phyloP scores from a whole-genome alignment of 495 filamentous ascomycete genomes.

The Aspergillus mulundensis region DNA sequence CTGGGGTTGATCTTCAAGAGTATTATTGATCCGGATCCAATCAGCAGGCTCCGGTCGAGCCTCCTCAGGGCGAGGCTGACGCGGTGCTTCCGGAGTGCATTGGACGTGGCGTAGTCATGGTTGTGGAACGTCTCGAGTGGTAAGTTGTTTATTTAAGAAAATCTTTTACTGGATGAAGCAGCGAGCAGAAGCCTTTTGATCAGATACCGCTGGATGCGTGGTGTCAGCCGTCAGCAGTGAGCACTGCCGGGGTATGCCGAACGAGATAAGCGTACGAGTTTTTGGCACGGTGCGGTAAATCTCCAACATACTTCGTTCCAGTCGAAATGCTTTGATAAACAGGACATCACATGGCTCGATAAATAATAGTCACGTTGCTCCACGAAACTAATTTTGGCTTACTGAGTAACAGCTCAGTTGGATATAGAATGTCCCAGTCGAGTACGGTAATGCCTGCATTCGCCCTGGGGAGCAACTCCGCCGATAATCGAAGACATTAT shows the following conservation, averaged over 20 bases:
- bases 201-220: neutral
- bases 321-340: neutral
- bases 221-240: neutral
- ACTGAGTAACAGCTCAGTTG: neutral
- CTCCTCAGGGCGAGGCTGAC: neutral
- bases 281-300: neutral
- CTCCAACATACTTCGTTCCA: neutral
- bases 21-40: neutral
- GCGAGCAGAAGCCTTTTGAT: neutral
- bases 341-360: slow-evolving; percentile 1
- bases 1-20: neutral
- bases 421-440: neutral
- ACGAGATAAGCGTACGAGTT: neutral
- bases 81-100: neutral
- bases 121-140: neutral
- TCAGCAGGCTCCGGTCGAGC: neutral
- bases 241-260: slow-evolving; percentile 1
- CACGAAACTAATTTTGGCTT: neutral
- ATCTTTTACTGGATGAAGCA: neutral
- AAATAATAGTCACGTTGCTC: neutral
- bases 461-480: neutral
- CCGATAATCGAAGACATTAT: neutral
- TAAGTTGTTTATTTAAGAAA: neutral
- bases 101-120: neutral
- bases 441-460: neutral